Evolutionary conservation across 192 early-diverging fungal species (phyloP), one percentile per base, ranked within the genome.

Genomic region (Linnemannia exigua): DNA sequence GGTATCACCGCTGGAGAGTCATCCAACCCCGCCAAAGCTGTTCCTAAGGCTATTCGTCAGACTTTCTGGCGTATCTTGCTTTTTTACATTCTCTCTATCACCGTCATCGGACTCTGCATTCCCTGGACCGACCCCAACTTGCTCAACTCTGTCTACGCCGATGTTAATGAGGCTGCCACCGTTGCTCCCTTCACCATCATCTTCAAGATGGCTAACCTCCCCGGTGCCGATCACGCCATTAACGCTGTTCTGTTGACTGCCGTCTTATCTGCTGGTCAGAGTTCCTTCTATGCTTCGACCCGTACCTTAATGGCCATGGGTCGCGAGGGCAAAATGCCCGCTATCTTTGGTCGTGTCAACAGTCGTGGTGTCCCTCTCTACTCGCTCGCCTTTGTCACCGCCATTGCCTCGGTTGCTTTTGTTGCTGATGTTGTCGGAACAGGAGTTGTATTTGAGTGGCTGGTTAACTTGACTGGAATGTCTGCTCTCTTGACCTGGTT

Each of bases 1-100:
- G 97, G 96, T 67, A 92, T 98, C 77, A 96, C 97, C 25, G 96
- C 96, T 38, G 97, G 96, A 84, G 97, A 98, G 88, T 93, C 94
- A 41, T 91, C 92, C 28, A 98, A 98, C 88, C 97, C 97, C 33
- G 88, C 89, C n/a, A 93, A 94, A 66, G 92, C 92, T 69, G 89
- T 96, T 19, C 95, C 95, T 58, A 87, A 89, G 19, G 95, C 94
- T 15, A 96, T 96, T 71, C 89, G 91, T 36, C 91, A 93, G 20
- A 92, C 92, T 36, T 98, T 98, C 79, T 97, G 95, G 95, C 93
- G 97, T 61, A 96, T 98, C 72, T 81, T 94, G 44, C 89, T 95
- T 12, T 95, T 96, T 89, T 96, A 95, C 44, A 85, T 88, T 44
- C 72, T 88, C 52, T 91, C 93, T 12, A 93, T 96, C 37, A 90